Evolutionary conservation across 2,329 filamentous ascomycete genomes (phyloP).

Genomic region (Hysterium pulicare): DNA sequence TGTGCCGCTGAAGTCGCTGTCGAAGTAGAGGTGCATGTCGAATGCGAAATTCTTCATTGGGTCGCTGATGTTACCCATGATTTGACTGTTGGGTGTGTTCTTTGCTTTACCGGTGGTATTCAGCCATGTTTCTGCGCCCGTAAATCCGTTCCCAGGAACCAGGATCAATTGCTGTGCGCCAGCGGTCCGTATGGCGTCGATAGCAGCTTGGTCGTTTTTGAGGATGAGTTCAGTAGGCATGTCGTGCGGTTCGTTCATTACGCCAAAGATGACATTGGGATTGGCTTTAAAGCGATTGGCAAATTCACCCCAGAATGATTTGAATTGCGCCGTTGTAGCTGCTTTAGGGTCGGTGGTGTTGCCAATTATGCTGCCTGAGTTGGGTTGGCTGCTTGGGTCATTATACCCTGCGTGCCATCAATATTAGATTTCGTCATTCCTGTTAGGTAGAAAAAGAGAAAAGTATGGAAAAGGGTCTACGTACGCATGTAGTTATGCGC

Average conservation of each 20-base stretch:
- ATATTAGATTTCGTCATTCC: conserved; percentile 32
- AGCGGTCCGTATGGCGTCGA: conserved; percentile 44
- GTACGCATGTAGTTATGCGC: conserved; percentile 53
- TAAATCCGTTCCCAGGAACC: conserved; percentile 50
- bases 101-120: conserved; percentile 26
- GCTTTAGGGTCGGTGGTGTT: conserved; percentile 44
- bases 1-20: conserved; percentile 46
- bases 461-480: neutral
- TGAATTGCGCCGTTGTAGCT: conserved; percentile 48
- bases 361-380: conserved; percentile 49
- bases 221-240: conserved; percentile 48
- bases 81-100: conserved; percentile 37
- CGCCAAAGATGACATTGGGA: conserved; percentile 49
- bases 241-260: conserved; percentile 53
- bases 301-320: conserved; percentile 50
- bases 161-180: conserved; percentile 49
- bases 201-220: conserved; percentile 47
- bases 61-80: conserved; percentile 44
- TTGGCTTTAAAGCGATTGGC: conserved; percentile 42
- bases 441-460: too few relatives aligned
- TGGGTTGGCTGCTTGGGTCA: conserved; percentile 49
- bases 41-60: conserved; percentile 49
- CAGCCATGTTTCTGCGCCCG: conserved; percentile 49
- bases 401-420: conserved; percentile 57
- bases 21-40: conserved; percentile 53